phyloP scores from a whole-genome alignment of 495 filamentous ascomycete species.

The Amniculicola lignicola region DNA sequence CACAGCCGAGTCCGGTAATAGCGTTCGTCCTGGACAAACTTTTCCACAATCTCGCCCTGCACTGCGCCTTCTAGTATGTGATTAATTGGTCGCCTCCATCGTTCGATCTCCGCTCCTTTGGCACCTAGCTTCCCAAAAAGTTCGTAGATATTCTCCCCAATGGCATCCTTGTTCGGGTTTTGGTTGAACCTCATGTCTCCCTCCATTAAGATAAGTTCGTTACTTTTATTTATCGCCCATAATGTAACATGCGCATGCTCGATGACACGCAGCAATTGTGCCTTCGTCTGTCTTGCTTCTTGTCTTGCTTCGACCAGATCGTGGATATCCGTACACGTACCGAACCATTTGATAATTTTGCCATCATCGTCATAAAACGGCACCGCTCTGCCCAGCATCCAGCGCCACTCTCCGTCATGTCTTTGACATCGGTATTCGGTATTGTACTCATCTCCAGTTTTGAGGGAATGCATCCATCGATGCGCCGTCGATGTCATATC shows the following conservation, averaged over 20 bases:
- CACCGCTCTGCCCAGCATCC: constrained; percentile 66
- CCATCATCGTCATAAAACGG: constrained; percentile 61
- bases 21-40: constrained; percentile 49
- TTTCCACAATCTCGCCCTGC: constrained; percentile 51
- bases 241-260: constrained; percentile 64
- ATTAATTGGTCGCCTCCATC: constrained; percentile 49
- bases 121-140: constrained; percentile 47
- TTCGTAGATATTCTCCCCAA: constrained; percentile 60
- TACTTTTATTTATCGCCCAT: constrained; percentile 60
- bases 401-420: constrained; percentile 62
- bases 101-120: constrained; percentile 42
- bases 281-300: constrained; percentile 55
- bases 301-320: constrained; percentile 60
- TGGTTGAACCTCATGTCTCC: constrained; percentile 56
- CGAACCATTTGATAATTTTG: constrained; percentile 69
- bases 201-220: constrained; percentile 60
- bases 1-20: constrained; percentile 66
- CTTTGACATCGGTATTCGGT: constrained; percentile 65
- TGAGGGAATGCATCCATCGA: constrained; percentile 56
- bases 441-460: constrained; percentile 61
- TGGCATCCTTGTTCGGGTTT: constrained; percentile 18
- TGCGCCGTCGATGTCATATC: constrained; percentile 52
- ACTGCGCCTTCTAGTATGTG: constrained; percentile 54
- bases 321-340: constrained; percentile 66
- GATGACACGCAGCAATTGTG: constrained; percentile 65